Evolutionary conservation across 768 basidiomycete genomes (phyloP), one percentile per base, ranked within the genome.

Genomic region (Cyathus striatus): DNA sequence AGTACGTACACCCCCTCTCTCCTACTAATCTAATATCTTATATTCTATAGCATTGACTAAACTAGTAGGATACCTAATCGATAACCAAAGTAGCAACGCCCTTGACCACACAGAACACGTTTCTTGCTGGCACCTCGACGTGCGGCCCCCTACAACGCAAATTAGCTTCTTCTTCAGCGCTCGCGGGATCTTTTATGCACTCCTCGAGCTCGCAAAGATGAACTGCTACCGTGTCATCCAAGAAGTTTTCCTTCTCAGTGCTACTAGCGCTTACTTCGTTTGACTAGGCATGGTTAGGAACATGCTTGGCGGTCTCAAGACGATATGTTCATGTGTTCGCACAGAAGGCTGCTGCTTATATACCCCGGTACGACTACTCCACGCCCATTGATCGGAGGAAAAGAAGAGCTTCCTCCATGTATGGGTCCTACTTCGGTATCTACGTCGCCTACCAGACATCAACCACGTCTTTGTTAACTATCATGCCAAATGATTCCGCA

Each of bases 1-100:
- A 86, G 94, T 97, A 49, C 57, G 94, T 74, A 10, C 35, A 23
- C 7, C 50, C 20, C 42, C 24, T 25, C 32, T 44, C 23, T 10
- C 18, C 40, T 41, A n/a, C n/a, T n/a, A n/a, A n/a, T 42, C 42
- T 16, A 23, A 37, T 34, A 38, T 35, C 22, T 49, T 23, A 18
- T 38, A 46, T 42, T 14, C 49, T 22, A 48, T 49, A 95, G 94
- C 97, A 53, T 66, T 98, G 36, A 97, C 95, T 7, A 98, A 98
- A 63, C 76, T n/a, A n/a, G n/a, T 98, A 4, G 93, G 95, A 1
- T 99, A 98, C 56, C 78, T 98, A 14, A 99, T 99, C 52, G 96
- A 98, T 62, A 99, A 99, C 53, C 96, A 95, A 0, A 98, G 96
- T 96, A 91, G 79, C 39, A 99, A 98, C 54, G 95, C 96, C 0